These are phyloP conservation scores for Nicotiana tabacum DNA, from an alignment of 257 asterid genomes.

Conservation along the genomic window DNA sequence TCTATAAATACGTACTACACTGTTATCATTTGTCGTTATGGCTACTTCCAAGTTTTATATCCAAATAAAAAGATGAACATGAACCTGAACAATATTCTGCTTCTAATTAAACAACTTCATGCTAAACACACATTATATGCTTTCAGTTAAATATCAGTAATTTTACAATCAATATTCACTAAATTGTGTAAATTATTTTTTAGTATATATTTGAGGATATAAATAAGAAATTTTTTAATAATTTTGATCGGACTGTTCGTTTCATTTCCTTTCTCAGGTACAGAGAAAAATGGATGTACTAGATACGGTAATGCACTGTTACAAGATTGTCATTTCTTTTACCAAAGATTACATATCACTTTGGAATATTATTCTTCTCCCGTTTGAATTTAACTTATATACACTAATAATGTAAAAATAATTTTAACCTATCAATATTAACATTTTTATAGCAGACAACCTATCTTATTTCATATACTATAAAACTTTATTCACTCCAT, in stretches of 20 bases:
- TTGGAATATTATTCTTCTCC: neutral
- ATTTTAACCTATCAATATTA: no score
- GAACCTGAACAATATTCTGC: neutral
- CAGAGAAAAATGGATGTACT: no score
- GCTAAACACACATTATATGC: neutral
- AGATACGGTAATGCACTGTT: no score
- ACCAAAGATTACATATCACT: no score
- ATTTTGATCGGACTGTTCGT: neutral
- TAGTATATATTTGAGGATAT: neutral
- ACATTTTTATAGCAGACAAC: no score
- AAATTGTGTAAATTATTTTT: neutral
- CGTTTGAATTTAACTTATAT: no score
- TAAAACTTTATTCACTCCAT: no score
- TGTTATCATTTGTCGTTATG: neutral
- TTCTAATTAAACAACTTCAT: neutral
- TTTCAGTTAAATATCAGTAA: no score
- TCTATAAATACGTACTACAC: neutral
- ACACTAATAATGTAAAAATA: no score
- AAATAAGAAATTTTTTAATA: neutral
- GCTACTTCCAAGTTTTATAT: neutral
- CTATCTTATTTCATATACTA: no score
- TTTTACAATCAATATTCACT: neutral
- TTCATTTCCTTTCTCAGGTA: neutral
- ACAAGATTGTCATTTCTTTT: neutral
- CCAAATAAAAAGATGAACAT: neutral